Evolutionary conservation across 2,329 filamentous ascomycete genomes (phyloP).

Genomic region (Ceratocystis harringtonii): DNA sequence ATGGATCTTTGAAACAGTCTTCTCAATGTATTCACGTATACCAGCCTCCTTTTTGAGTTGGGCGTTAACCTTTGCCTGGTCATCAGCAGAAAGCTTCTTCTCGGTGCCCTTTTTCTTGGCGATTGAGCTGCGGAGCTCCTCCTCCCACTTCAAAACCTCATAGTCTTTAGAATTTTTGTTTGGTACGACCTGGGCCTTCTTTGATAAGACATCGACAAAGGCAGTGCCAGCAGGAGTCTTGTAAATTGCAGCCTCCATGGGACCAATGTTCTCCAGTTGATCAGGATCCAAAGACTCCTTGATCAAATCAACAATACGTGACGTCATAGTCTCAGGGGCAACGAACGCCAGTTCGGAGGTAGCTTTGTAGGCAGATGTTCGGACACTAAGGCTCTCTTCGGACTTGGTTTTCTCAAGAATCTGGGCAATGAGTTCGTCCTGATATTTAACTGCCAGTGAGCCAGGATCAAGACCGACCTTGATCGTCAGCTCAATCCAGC

Average conservation of each 20-base stretch:
- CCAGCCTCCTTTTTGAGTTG: slow-evolving; percentile 75
- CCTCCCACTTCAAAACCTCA: slow-evolving; percentile 92
- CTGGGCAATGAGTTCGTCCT: slow-evolving; percentile 51
- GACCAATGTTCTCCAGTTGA: slow-evolving; percentile 58
- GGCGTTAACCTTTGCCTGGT: slow-evolving; percentile 76
- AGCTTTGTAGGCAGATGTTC: slow-evolving; percentile 63
- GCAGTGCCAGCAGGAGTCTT: slow-evolving; percentile 75
- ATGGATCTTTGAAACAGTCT: slow-evolving; percentile 54
- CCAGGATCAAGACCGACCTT: slow-evolving; percentile 72
- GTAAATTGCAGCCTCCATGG: slow-evolving; percentile 84
- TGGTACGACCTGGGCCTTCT: slow-evolving; percentile 57
- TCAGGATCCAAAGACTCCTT: slow-evolving; percentile 54
- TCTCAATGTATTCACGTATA: slow-evolving; percentile 58
- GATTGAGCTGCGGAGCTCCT: slow-evolving; percentile 71
- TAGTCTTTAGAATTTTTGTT: slow-evolving; percentile 92
- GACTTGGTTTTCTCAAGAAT: slow-evolving; percentile 39
- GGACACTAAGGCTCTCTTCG: slow-evolving; percentile 31
- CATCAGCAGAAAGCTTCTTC: slow-evolving; percentile 81
- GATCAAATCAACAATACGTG: slow-evolving; percentile 60
- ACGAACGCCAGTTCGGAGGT: slow-evolving; percentile 89
- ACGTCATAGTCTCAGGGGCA: slow-evolving; percentile 66
- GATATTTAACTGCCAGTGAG: slow-evolving; percentile 49
- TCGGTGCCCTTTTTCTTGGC: slow-evolving; percentile 86
- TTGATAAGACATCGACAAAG: slow-evolving; percentile 81
- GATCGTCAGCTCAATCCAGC: slow-evolving; percentile 83